These are phyloP conservation scores for Solanum paucissectum DNA, from an alignment of 257 asterid species.

Conservation along the genomic window DNA sequence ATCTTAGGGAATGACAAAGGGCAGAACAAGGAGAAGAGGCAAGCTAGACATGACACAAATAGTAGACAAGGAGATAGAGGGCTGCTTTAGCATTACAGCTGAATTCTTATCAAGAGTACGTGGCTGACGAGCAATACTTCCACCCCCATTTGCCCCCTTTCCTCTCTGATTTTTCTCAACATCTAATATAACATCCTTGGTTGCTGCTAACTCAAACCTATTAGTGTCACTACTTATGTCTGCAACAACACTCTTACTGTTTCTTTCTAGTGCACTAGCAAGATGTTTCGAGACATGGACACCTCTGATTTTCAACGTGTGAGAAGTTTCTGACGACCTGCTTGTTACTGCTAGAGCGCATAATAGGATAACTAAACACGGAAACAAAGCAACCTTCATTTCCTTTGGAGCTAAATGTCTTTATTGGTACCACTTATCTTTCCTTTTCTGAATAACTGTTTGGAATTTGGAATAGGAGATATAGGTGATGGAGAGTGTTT, in stretches of 20 bases:
- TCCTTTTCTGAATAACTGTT: neutral
- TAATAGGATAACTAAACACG: slow-evolving; percentile 16
- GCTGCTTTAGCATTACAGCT: neutral
- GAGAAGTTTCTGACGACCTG: slow-evolving; percentile 16
- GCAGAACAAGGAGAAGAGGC: slow-evolving; percentile 2
- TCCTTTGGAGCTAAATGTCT: neutral
- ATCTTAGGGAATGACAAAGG: slow-evolving; percentile 1
- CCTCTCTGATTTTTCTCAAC: slow-evolving; percentile 19
- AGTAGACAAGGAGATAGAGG: slow-evolving; percentile 1
- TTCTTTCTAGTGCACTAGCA: neutral
- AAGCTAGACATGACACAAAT: slow-evolving; percentile 16
- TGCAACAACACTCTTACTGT: slow-evolving; percentile 20
- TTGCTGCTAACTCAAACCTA: neutral
- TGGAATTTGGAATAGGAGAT: neutral
- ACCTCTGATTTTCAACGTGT: neutral
- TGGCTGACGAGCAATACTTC: slow-evolving; percentile 23
- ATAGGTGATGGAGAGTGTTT: neutral
- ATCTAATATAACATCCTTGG: neutral
- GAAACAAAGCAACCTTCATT: slow-evolving; percentile 11
- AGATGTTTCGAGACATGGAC: slow-evolving; percentile 2
- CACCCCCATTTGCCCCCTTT: slow-evolving; percentile 37
- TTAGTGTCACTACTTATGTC: neutral
- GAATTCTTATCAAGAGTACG: slow-evolving; percentile 2
- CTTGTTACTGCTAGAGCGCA: slow-evolving; percentile 4
- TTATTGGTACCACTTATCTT: neutral